Evolutionary conservation across 73 alveolate species (phyloP), one percentile per base, ranked within the genome.

Genomic region (Durusdinium trenchii): DNA sequence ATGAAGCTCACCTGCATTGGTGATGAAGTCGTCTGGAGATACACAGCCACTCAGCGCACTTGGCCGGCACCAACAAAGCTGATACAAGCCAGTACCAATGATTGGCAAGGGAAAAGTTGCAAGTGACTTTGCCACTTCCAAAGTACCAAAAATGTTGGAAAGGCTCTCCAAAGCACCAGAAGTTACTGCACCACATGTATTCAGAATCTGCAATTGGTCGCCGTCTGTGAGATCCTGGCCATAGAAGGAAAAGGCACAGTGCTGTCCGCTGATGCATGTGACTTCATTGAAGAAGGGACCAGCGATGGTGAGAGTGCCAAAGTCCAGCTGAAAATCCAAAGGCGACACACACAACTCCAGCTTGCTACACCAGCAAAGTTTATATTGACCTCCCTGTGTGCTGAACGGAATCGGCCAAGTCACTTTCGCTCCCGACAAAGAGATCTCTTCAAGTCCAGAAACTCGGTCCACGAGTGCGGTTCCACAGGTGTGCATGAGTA

Each of bases 401-500:
- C 36, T 73, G 38, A 42, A 47, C 16, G 40, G 32, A 38, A 51
- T 23, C 35, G 48, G 35, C 85, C 85, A 73, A 35, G 85, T 38
- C 51, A 73, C 85, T 2, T 51, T 47, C 35, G 85, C 85, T 10
- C 47, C 85, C 42, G 85, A 38, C 42, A 30, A 32, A n/a, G 50
- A 38, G 85, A 73, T 51, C 42, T 73, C 85, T 32, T 73, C 52
- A 1, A 42, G 36, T 14, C 52, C 1, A 51, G 36, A 38, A 73
- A 12, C 85, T 51, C 51, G 36, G 85, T 51, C 23, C 85, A 47
- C 9, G 50, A 42, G 26, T 35, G 20, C 48, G 35, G 52, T n/a
- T 73, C 85, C 85, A 6, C 85, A 73, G 85, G 85, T 73, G 30
- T 73, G 52, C 85, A 73, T n/a, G 35, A 73, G 52, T 51, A 73